Conservation (phyloP, 148 eudicot species). For the Cornus kousa region DNA sequence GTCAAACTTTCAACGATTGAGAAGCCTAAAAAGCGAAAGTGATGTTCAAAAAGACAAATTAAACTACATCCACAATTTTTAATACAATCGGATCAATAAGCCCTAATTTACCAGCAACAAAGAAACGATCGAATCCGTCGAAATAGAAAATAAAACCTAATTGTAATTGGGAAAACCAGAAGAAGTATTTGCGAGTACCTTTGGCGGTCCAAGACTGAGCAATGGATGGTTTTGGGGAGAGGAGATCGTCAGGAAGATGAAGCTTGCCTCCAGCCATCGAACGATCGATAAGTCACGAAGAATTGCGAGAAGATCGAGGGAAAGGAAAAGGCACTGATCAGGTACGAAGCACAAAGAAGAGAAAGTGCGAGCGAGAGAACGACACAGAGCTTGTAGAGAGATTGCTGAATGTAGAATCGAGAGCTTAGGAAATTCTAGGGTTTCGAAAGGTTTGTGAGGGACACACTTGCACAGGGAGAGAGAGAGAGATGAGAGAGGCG, state of each 20-base stretch:
- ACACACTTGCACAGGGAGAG: conserved; percentile 27
- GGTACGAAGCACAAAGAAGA: neutral
- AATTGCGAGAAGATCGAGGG: neutral
- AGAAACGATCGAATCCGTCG: conserved; percentile 1
- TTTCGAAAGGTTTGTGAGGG: conserved; percentile 26
- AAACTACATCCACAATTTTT: neutral
- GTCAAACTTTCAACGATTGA: neutral
- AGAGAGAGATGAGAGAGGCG: neutral
- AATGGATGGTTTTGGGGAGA: conserved; percentile 25
- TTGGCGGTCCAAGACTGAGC: conserved; percentile 24
- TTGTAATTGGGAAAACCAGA: neutral
- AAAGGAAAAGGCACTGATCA: neutral
- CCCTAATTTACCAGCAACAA: neutral
- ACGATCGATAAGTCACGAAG: conserved; percentile 10
- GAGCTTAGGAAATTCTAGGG: neutral
- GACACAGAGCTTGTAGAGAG: neutral
- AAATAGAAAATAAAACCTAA: neutral
- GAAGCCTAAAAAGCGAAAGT: neutral
- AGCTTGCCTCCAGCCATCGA: conserved; percentile 42
- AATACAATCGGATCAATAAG: conserved; percentile 15
- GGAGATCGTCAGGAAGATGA: conserved; percentile 55
- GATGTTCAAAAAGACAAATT: neutral
- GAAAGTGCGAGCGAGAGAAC: neutral
- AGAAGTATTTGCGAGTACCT: conserved; percentile 5
- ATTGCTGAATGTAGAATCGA: conserved; percentile 12